phyloP scores from a whole-genome alignment of 192 early-diverging fungal species.

The Podila epigama region DNA sequence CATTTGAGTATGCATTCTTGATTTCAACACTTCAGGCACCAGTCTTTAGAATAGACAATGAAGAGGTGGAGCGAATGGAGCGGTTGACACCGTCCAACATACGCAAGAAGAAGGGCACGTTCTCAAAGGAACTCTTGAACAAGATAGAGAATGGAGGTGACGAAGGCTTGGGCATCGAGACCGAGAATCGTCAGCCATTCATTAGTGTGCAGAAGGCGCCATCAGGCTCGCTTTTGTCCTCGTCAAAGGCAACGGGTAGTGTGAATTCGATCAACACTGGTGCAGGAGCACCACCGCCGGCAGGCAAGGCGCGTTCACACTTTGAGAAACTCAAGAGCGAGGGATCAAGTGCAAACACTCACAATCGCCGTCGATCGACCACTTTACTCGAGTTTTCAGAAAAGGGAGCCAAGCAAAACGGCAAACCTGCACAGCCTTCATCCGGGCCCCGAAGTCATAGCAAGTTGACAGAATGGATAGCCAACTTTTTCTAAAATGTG shows the following conservation, averaged over 20 bases:
- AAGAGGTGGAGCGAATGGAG: slow-evolving; percentile 11
- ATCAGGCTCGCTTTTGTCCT: neutral
- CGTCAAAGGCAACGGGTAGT: neutral
- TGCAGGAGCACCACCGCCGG: neutral
- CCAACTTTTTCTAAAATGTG: slow-evolving; percentile 37
- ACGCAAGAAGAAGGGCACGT: slow-evolving; percentile 13
- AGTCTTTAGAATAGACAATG: slow-evolving; percentile 30
- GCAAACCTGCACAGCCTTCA: slow-evolving; percentile 21
- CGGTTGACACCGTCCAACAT: slow-evolving; percentile 13
- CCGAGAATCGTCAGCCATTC: slow-evolving; percentile 18
- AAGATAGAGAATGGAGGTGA: slow-evolving; percentile 12
- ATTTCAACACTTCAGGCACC: slow-evolving; percentile 56
- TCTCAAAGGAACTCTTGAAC: slow-evolving; percentile 25
- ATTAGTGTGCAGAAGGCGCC: neutral
- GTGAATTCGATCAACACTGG: neutral
- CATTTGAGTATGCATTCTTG: slow-evolving; percentile 62
- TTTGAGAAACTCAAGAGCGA: slow-evolving; percentile 22
- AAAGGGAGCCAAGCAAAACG: slow-evolving; percentile 24
- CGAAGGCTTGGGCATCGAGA: slow-evolving; percentile 10
- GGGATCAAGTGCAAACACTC: neutral
- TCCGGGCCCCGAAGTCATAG: slow-evolving; percentile 27
- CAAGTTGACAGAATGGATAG: slow-evolving; percentile 33
- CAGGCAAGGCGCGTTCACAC: neutral
- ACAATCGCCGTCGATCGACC: slow-evolving; percentile 28
- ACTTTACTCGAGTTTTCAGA: slow-evolving; percentile 33